These are phyloP conservation scores for Spirogloea muscicola DNA, from an alignment of 139 green algal species.

Conservation along the genomic window DNA sequence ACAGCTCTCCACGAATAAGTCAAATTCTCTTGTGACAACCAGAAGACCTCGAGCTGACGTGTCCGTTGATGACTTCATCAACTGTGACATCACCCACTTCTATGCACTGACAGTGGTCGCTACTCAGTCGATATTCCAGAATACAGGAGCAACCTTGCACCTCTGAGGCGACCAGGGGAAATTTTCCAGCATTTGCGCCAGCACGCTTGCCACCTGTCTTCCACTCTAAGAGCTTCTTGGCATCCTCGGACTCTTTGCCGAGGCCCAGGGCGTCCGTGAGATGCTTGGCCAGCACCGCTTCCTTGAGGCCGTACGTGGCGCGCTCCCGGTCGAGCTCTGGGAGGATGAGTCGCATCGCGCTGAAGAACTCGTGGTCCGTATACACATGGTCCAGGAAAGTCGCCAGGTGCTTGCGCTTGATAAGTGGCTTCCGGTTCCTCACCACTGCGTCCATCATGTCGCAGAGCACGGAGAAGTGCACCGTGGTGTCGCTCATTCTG, in stretches of 20 bases:
- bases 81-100: neutral
- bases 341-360: conserved; percentile 16
- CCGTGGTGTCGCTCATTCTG: neutral
- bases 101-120: neutral
- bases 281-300: conserved; percentile 52
- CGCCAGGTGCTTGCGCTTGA: conserved; percentile 10
- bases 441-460: conserved; percentile 18
- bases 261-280: conserved; percentile 50
- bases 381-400: conserved; percentile 13
- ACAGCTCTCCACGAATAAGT: neutral
- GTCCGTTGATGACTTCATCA: neutral
- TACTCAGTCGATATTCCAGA: neutral
- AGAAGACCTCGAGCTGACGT: neutral
- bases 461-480: conserved; percentile 8
- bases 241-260: conserved; percentile 9
- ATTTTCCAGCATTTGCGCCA: conserved; percentile 50
- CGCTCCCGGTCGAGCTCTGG: conserved; percentile 55
- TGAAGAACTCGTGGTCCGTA: conserved; percentile 16
- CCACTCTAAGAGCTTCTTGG: conserved; percentile 41
- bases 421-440: neutral
- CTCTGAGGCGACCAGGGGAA: conserved; percentile 33
- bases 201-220: neutral
- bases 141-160: neutral
- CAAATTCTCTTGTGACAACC: neutral
- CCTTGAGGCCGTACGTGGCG: conserved; percentile 57